Evolutionary conservation across 1,284 basidiomycete genomes (phyloP), one percentile per base, ranked within the genome.

Genomic region (Neonothopanus nambi): DNA sequence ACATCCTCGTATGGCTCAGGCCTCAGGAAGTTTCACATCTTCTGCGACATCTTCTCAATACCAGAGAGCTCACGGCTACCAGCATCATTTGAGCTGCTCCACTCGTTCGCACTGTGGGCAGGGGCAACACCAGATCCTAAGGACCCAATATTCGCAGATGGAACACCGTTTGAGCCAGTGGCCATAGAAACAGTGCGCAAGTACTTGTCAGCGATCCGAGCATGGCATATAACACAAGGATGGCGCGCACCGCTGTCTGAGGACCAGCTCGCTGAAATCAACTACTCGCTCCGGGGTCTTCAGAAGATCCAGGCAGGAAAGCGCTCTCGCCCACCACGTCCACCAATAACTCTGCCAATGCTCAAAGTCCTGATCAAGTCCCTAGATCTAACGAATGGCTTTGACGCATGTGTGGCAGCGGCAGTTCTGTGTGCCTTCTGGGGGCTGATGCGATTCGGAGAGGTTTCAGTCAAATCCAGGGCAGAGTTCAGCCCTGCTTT

Each of bases 211-310:
- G 72, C 61, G 0, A 58, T 75, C 1, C 50, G 67, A 0, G 71
- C 70, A 0, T 75, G 71, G 71, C 72, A 75, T 52, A 45, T 72
- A 0, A 67, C 60, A 0, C 72, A 74, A 57, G 72, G 70, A 0
- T 74, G 70, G 70, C 66, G 64, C 20, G 62, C 36, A 9, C 67
- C 63, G 3, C 58, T 60, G 15, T 61, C 57, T 0, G 59, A 64
- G 2, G 51, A 54, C 4, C 54, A 68, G 8, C 46, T 38, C 1
- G 49, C 51, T 1, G 51, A 48, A 1, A 69, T 74, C 24, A 54
- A 61, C 8, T 70, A 59, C 59, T 69, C 66, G 0, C 49, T 71
- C 2, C 58, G 67, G 0, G 70, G 70, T 3, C 44, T 72, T 3
- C 61, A 41, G 3, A 64, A 63, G 39, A 24, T 69, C 0, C 64